Percentiles rank a stretch among this genome's conserved stretches.
Conservation (phyloP, 306 rosid genomes). For the Oemleria cerasiformis region DNA sequence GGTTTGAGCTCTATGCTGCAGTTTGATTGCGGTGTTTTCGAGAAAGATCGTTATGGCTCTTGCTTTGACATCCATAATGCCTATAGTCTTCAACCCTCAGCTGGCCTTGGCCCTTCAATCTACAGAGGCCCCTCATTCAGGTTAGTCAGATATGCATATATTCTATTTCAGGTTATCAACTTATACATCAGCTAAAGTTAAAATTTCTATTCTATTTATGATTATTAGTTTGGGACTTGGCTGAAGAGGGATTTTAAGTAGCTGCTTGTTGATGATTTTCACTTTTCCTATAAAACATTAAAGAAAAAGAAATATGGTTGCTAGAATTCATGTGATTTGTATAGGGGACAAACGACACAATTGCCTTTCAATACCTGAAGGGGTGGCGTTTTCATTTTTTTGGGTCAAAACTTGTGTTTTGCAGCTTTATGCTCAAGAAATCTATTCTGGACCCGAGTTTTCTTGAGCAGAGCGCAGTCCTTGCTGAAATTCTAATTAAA, state of each 20-base stretch:
- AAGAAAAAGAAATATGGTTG: background rate
- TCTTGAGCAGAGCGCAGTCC: too few relatives aligned
- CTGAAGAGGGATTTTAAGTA: too few relatives aligned
- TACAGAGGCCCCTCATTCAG: slow-evolving; percentile 45
- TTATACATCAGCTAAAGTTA: background rate
- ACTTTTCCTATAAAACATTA: too few relatives aligned
- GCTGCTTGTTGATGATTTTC: too few relatives aligned
- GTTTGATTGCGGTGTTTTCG: slow-evolving; percentile 57
- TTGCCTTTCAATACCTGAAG: background rate
- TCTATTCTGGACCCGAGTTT: background rate
- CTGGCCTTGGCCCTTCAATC: slow-evolving; percentile 17
- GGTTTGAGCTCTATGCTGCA: slow-evolving; percentile 56
- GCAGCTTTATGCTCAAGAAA: background rate
- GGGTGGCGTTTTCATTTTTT: background rate
- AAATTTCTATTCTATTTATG: background rate
- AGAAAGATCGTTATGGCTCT: slow-evolving; percentile 31
- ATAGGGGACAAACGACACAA: background rate
- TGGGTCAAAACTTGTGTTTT: slow-evolving; percentile 3
- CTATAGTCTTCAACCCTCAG: slow-evolving; percentile 42
- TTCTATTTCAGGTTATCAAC: too few relatives aligned
- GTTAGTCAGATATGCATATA: slow-evolving; percentile 25
- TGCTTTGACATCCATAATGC: slow-evolving; percentile 41
- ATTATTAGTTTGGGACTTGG: background rate
- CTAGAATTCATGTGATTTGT: background rate
- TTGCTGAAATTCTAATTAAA: background rate